A percentile compares a stretch with the other conserved stretches of the same genome.
Conservation (phyloP, 257 asterid species). For the Leonotis leonurus region DNA sequence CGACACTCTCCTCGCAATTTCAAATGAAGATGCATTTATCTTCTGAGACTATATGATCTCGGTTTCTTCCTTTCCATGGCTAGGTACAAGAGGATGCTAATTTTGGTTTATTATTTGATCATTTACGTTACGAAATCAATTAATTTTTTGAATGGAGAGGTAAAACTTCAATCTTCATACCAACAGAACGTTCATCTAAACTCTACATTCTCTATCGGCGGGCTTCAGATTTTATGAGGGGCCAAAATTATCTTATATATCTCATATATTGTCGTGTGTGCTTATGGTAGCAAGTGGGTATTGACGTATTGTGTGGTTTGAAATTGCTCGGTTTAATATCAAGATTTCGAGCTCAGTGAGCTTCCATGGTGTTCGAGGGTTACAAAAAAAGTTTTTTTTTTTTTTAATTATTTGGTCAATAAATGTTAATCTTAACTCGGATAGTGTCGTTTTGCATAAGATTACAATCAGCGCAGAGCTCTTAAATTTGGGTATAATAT, state of each 20-base stretch:
- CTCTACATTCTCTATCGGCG: constrained; percentile 13
- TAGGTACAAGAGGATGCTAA: constrained; percentile 12
- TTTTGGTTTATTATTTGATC: background rate
- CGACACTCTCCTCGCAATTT: constrained; percentile 22
- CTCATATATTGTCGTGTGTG: background rate
- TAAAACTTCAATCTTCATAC: constrained; percentile 11
- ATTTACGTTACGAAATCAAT: background rate
- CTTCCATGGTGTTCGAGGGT: background rate
- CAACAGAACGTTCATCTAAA: background rate
- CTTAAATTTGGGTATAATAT: background rate
- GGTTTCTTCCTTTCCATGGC: constrained; percentile 20
- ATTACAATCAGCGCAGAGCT: background rate
- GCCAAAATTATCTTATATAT: background rate
- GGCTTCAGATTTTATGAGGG: constrained; percentile 11
- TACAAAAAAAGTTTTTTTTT: background rate
- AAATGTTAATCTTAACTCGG: background rate
- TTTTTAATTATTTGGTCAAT: background rate
- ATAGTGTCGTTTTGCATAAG: background rate
- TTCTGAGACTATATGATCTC: background rate
- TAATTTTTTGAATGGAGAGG: constrained; percentile 21
- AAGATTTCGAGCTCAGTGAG: constrained; percentile 15
- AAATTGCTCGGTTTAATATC: background rate
- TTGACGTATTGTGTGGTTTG: background rate
- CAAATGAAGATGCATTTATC: constrained; percentile 8
- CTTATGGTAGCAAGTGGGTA: background rate